Conservation (phyloP, 2,329 filamentous ascomycete species). For the Volutella citrinella region DNA sequence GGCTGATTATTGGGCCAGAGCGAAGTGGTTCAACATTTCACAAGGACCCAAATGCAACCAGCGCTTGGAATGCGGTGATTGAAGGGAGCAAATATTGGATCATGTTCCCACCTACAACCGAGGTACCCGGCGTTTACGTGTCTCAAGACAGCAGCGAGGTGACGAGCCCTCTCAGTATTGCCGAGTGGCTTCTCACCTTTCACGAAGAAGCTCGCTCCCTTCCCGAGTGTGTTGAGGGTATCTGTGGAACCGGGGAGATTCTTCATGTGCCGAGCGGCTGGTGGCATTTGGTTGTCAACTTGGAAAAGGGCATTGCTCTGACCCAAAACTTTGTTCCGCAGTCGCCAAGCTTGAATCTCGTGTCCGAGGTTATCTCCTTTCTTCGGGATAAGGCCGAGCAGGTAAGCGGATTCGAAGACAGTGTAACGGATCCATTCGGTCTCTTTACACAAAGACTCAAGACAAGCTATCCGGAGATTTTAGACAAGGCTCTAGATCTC, state of each 20-base stretch:
- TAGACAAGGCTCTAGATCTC: slow-evolving; percentile 62
- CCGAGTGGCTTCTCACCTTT: slow-evolving; percentile 93
- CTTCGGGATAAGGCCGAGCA: slow-evolving; percentile 79
- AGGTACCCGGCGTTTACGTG: slow-evolving; percentile 86
- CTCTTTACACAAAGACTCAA: slow-evolving; percentile 70
- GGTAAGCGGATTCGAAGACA: slow-evolving; percentile 78
- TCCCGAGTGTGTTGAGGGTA: slow-evolving; percentile 78
- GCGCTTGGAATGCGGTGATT: slow-evolving; percentile 92
- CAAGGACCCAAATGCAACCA: slow-evolving; percentile 72
- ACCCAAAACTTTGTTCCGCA: slow-evolving; percentile 93
- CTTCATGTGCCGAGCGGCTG: slow-evolving; percentile 91
- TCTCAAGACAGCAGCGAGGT: slow-evolving; percentile 89
- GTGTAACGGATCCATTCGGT: slow-evolving; percentile 68
- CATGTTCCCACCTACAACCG: slow-evolving; percentile 81
- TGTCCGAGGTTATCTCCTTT: slow-evolving; percentile 75
- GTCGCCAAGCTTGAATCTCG: slow-evolving; percentile 50
- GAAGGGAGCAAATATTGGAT: slow-evolving; percentile 96
- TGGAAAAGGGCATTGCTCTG: slow-evolving; percentile 79
- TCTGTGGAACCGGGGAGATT: slow-evolving; percentile 81
- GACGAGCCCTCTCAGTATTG: slow-evolving; percentile 88
- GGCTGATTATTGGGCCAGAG: slow-evolving; percentile 87
- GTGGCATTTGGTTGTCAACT: slow-evolving; percentile 95
- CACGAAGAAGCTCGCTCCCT: slow-evolving; percentile 76
- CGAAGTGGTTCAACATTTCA: slow-evolving; percentile 93
- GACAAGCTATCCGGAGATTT: slow-evolving; percentile 61